Conservation (phyloP, 352 stramenopile species). For the Elongisporangium senticosum region DNA sequence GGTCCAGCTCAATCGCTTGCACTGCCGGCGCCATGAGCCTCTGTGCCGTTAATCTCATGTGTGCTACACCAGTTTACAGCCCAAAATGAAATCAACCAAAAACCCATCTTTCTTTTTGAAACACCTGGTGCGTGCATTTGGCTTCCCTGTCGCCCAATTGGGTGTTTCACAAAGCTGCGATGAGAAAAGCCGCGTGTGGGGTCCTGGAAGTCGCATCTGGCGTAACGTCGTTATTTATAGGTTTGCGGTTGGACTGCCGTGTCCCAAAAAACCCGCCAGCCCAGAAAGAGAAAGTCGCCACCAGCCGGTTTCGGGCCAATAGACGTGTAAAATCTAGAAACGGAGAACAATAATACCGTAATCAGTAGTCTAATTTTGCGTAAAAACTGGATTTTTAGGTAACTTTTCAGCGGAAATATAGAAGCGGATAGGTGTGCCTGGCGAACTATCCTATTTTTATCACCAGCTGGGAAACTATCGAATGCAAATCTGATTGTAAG, state of each 20-base stretch:
- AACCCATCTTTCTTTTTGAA: neutral
- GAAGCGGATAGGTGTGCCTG: neutral
- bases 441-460: neutral
- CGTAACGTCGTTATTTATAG: neutral
- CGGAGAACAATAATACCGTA: neutral
- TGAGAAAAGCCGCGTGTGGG: neutral
- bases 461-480: neutral
- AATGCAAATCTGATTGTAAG: neutral
- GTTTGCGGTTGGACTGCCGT: neutral
- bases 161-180: neutral
- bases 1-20: neutral
- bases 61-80: neutral
- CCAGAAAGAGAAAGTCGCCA: neutral
- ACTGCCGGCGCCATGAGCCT: neutral
- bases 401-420: neutral
- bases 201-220: neutral
- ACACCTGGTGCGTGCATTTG: neutral
- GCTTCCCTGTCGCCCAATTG: neutral
- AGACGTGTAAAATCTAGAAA: conserved; percentile 2
- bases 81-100: neutral
- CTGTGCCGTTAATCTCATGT: neutral
- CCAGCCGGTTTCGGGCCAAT: neutral
- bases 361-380: neutral
- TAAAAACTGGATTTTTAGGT: neutral
- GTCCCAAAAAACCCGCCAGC: neutral